These are phyloP conservation scores for Stromatinia cepivora DNA, from an alignment of 2,329 filamentous ascomycete genomes.

Conservation along the genomic window DNA sequence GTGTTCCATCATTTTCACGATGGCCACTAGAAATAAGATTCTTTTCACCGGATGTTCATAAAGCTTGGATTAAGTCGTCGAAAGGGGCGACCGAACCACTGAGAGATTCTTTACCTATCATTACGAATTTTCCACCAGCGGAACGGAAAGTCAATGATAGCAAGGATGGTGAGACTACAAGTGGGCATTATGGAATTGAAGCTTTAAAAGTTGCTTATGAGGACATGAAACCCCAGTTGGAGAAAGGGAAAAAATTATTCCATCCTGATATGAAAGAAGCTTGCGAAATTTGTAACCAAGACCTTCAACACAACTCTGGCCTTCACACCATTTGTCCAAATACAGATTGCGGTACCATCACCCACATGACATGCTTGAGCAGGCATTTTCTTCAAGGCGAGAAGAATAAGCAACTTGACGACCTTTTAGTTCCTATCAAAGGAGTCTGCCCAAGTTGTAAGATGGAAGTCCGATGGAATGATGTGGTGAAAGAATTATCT, in stretches of 20 bases:
- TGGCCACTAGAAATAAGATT: conserved; percentile 86
- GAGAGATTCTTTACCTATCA: conserved; percentile 31
- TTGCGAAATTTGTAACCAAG: conserved; percentile 54
- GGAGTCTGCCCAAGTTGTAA: conserved; percentile 73
- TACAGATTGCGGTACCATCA: conserved; percentile 54
- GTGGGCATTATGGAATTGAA: conserved; percentile 48
- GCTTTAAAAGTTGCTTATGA: conserved; percentile 57
- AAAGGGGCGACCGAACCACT: conserved; percentile 36
- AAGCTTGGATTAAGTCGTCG: conserved; percentile 63
- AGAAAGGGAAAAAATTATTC: conserved; percentile 56
- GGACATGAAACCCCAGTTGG: conserved; percentile 53
- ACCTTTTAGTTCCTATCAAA: conserved; percentile 60
- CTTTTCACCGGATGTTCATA: conserved; percentile 68
- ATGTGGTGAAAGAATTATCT: conserved; percentile 80
- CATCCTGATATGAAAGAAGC: conserved; percentile 56
- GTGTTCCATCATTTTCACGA: conserved; percentile 73
- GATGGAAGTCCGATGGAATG: conserved; percentile 64
- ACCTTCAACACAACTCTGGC: conserved; percentile 50
- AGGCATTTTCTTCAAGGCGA: conserved; percentile 49
- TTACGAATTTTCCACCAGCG: conserved; percentile 32
- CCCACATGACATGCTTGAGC: conserved; percentile 62
- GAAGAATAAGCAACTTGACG: conserved; percentile 31
- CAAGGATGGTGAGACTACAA: conserved; percentile 4
- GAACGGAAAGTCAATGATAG: not conserved
- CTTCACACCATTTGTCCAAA: conserved; percentile 60